Conservation (phyloP, 805 yeast genomes). For the Saccharomycopsis fodiens region DNA sequence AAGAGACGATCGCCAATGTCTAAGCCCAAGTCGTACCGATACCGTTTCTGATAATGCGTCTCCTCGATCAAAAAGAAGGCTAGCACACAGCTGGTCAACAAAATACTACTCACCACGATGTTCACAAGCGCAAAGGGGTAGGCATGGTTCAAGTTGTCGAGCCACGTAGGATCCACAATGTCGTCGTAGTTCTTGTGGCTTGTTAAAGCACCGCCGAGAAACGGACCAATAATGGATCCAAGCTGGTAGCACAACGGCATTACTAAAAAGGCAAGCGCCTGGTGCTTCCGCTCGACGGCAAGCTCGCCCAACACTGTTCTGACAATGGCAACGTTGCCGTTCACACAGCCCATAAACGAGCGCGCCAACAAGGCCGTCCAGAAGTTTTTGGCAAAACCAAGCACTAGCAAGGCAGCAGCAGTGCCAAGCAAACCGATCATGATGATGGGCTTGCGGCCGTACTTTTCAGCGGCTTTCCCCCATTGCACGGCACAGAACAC, state of each 20-base stretch:
- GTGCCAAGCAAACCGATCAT: slow-evolving; percentile 48
- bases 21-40: slow-evolving; percentile 37
- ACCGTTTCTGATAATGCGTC: slow-evolving; percentile 35
- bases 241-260: slow-evolving; percentile 57
- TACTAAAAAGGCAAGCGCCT: slow-evolving; percentile 53
- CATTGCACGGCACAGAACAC: slow-evolving; percentile 50
- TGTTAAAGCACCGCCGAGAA: slow-evolving; percentile 48
- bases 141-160: slow-evolving; percentile 27
- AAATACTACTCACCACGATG: slow-evolving; percentile 33
- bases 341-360: slow-evolving; percentile 46
- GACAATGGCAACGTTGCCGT: slow-evolving; percentile 58
- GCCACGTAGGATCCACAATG: slow-evolving; percentile 11
- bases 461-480: slow-evolving; percentile 47
- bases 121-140: slow-evolving; percentile 50
- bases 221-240: slow-evolving; percentile 55
- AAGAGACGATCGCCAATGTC: slow-evolving; percentile 35
- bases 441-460: slow-evolving; percentile 53
- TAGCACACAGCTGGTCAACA: slow-evolving; percentile 30
- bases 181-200: slow-evolving; percentile 21
- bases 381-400: slow-evolving; percentile 50
- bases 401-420: slow-evolving; percentile 35
- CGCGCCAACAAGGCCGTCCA: slow-evolving; percentile 50
- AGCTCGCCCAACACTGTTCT: slow-evolving; percentile 57
- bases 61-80: slow-evolving; percentile 46
- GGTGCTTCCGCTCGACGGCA: slow-evolving; percentile 49